phyloP scores from a whole-genome alignment of 768 basidiomycete genomes.

The Clavaria fumosa region DNA sequence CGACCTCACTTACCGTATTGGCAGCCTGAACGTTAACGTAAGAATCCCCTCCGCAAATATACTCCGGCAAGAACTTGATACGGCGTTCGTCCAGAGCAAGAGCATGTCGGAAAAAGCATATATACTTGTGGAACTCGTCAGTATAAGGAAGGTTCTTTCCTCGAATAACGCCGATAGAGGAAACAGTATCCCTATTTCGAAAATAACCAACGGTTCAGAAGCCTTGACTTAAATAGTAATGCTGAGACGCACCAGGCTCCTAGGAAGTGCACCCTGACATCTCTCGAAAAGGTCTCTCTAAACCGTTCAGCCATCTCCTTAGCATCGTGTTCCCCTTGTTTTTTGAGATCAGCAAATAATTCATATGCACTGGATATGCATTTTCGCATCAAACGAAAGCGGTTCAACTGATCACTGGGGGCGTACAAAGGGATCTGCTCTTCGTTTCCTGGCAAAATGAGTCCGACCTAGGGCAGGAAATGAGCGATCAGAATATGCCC shows the following conservation, averaged over 20 bases:
- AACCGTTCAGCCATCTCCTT: slow-evolving; percentile 13
- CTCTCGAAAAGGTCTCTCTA: slow-evolving; percentile 22
- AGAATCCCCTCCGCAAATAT: slow-evolving; percentile 15
- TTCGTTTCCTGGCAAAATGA: slow-evolving; percentile 25
- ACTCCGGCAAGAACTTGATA: slow-evolving; percentile 30
- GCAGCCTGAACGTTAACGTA: slow-evolving; percentile 18
- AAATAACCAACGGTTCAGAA: background rate
- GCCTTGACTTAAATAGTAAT: background rate
- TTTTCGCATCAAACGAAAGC: slow-evolving; percentile 2
- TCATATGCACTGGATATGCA: slow-evolving; percentile 22
- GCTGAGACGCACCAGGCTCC: slow-evolving; percentile 23
- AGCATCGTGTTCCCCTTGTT: slow-evolving; percentile 4
- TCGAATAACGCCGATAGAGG: slow-evolving; percentile 23
- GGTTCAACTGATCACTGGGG: background rate
- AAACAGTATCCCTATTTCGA: slow-evolving; percentile 32
- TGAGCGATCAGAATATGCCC: background rate
- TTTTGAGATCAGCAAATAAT: slow-evolving; percentile 18
- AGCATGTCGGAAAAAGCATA: slow-evolving; percentile 17
- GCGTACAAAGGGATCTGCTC: slow-evolving; percentile 26
- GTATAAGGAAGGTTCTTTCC: slow-evolving; percentile 18
- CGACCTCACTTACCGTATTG: too few species aligned
- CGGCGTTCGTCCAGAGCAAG: slow-evolving; percentile 31
- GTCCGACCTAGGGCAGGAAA: slow-evolving; percentile 21
- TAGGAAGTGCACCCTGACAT: slow-evolving; percentile 26
- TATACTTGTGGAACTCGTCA: slow-evolving; percentile 9